phyloP scores from a whole-genome alignment of 163 green algal genomes.

The Chloromonas sp. region DNA sequence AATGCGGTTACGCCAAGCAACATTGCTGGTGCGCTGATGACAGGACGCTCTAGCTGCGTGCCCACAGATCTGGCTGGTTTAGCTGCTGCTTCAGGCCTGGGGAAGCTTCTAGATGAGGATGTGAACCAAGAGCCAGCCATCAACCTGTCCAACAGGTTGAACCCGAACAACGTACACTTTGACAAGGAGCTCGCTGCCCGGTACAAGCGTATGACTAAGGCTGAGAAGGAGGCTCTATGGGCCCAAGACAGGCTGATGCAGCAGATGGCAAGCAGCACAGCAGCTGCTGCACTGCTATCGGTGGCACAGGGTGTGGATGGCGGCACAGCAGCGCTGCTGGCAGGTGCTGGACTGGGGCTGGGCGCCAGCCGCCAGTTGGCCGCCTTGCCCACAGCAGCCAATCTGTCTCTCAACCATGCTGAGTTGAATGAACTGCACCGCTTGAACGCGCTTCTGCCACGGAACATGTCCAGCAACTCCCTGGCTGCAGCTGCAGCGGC shows the following conservation, averaged over 20 bases:
- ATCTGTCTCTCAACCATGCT: conserved; percentile 9
- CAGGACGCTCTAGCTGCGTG: no score
- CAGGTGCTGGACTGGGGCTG: conserved; percentile 9
- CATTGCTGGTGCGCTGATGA: no score
- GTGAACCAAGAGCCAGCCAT: conserved; percentile 20
- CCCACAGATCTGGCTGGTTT: no score
- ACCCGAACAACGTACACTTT: conserved; percentile 75
- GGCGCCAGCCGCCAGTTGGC: background rate
- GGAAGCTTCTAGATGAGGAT: conserved; percentile 13
- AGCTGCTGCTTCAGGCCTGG: background rate
- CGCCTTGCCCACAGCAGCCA: conserved; percentile 4
- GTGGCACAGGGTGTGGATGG: conserved; percentile 5
- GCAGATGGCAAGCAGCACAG: conserved; percentile 14
- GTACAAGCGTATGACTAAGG: conserved; percentile 73
- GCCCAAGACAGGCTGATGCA: conserved; percentile 46
- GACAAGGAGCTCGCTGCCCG: conserved; percentile 49
- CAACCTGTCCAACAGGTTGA: conserved; percentile 62
- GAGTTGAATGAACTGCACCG: conserved; percentile 5
- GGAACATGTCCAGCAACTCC: no score
- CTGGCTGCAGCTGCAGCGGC: no score
- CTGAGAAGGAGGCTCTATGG: conserved; percentile 73
- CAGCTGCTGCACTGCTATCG: conserved; percentile 11
- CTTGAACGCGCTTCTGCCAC: background rate
- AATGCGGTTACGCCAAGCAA: no score
- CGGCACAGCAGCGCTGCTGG: conserved; percentile 14